Base-by-base conservation (phyloP, 1,284 basidiomycete species). In the Coriolopsis trogii region DNA sequence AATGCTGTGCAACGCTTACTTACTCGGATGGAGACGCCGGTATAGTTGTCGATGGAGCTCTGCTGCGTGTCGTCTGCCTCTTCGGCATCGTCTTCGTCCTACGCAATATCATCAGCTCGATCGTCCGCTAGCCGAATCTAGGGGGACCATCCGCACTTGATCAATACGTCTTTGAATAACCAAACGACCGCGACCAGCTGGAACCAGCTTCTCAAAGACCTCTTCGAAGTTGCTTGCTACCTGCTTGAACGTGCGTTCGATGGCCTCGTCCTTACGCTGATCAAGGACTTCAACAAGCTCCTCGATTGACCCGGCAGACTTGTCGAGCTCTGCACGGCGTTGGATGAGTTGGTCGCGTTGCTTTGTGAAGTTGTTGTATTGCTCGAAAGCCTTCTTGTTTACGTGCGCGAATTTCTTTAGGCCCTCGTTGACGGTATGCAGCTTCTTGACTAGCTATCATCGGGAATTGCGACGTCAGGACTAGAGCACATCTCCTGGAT, bases 381-480 rank as follows among this genome's bases (percentile, higher is more conserved):
- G 95, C 70, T 99, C 97, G 66, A 98, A 96, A 1, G 96, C 97
- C 71, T 98, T 98, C 78, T 99, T 99, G 80, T 99, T 99, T 60
- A 99, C 96, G 67, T 98, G 95, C 0, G 93, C 89, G 64, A 95
- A 99, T 70, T 95, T 95, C 70, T 96, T 98, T 58, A 99, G 77
- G 25, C 85, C 84, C 63, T 98, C 95, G 64, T 98, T 95, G 58
- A 95, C 87, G 21, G 81, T 81, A 65, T 97, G 95, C 30, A 99
- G 79, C 59, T 89, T 90, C 74, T 93, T 95, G 61, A 96, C 82
- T 31, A 99, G 80, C 92, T 96, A 62, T 16, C 51, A 34, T 24
- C n/a, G n/a, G n/a, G n/a, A 29, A 7, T 7, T 16, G 1, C 13
- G 10, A 21, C n/a, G 16, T 33, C 1, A 43, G 23, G 25, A 46